These are phyloP conservation scores for Canavalia ensiformis DNA, from an alignment of 306 rosid genomes.

Conservation along the genomic window DNA sequence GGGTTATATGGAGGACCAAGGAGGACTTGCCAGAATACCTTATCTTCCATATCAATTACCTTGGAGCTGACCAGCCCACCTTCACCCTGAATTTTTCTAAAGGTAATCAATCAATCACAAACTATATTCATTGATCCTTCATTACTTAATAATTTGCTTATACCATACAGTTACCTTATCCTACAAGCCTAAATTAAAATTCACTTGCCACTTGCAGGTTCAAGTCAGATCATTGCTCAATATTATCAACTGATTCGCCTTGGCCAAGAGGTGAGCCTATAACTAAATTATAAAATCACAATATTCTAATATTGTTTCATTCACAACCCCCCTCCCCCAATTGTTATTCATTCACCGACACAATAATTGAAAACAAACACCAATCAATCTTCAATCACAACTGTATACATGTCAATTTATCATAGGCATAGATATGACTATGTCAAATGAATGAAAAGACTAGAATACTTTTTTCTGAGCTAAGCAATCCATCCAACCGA, in stretches of 20 bases:
- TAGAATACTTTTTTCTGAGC: too few relatives aligned
- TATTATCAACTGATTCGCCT: constrained; percentile 70
- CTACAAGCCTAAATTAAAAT: constrained; percentile 20
- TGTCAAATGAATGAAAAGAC: too few relatives aligned
- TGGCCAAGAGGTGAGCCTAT: constrained; percentile 62
- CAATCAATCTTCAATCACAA: not conserved
- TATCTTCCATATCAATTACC: constrained; percentile 65
- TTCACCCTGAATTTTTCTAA: constrained; percentile 63
- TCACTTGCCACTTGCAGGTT: constrained; percentile 53
- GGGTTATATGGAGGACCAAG: constrained; percentile 74
- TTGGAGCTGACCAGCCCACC: constrained; percentile 62
- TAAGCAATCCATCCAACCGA: too few relatives aligned
- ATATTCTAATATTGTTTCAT: constrained; percentile 6
- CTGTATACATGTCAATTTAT: too few relatives aligned
- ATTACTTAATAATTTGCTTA: not conserved
- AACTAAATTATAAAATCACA: not conserved
- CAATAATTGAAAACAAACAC: not conserved
- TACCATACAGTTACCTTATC: not conserved
- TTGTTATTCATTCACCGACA: not conserved
- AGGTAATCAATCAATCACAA: constrained; percentile 32
- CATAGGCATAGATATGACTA: too few relatives aligned
- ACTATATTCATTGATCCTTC: not conserved
- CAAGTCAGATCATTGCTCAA: constrained; percentile 77
- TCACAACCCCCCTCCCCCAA: not conserved
- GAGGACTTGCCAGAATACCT: constrained; percentile 75